A percentile compares a stretch with the other conserved stretches of the same genome.
Conservation (phyloP, 768 basidiomycete genomes). For the Lanmaoa pseudosensibilis region DNA sequence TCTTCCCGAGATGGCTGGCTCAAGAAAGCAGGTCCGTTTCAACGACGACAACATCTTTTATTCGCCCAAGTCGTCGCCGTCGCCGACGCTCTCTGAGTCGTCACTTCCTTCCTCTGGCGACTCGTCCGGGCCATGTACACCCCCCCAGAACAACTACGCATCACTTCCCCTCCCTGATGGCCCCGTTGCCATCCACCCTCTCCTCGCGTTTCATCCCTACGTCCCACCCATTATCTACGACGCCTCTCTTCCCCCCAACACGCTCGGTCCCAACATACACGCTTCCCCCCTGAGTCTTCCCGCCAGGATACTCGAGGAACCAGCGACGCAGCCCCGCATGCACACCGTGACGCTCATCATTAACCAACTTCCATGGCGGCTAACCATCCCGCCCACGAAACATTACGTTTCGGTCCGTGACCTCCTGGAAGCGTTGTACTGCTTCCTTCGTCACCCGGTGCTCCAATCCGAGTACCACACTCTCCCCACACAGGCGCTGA, state of each 20-base stretch:
- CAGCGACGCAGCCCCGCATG: slow-evolving; percentile 34
- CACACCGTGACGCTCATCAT: slow-evolving; percentile 32
- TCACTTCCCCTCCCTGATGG: slow-evolving; percentile 25
- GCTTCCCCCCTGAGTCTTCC: slow-evolving; percentile 30
- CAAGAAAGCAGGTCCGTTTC: slow-evolving; percentile 33
- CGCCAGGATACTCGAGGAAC: slow-evolving; percentile 22
- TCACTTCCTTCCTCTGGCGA: slow-evolving; percentile 32
- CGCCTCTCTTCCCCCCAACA: slow-evolving; percentile 18
- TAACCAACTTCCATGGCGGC: slow-evolving; percentile 35
- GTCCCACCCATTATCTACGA: slow-evolving; percentile 24
- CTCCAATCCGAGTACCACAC: slow-evolving; percentile 41
- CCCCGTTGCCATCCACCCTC: slow-evolving; percentile 32
- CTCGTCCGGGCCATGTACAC: slow-evolving; percentile 30
- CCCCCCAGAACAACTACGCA: slow-evolving; percentile 25
- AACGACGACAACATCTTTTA: slow-evolving; percentile 34
- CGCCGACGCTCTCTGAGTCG: slow-evolving; percentile 29
- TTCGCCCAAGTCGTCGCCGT: slow-evolving; percentile 28
- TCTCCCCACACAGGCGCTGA: slow-evolving; percentile 34
- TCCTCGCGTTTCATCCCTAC: slow-evolving; percentile 31
- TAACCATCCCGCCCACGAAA: slow-evolving; percentile 31
- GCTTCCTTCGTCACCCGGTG: slow-evolving; percentile 42
- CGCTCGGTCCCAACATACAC: slow-evolving; percentile 23
- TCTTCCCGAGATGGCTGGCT: slow-evolving; percentile 20
- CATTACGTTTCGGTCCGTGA: slow-evolving; percentile 44
- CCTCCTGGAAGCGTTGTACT: slow-evolving; percentile 48